Conservation (phyloP, 2,329 filamentous ascomycete species). For the Emergomyces pasteurianus region DNA sequence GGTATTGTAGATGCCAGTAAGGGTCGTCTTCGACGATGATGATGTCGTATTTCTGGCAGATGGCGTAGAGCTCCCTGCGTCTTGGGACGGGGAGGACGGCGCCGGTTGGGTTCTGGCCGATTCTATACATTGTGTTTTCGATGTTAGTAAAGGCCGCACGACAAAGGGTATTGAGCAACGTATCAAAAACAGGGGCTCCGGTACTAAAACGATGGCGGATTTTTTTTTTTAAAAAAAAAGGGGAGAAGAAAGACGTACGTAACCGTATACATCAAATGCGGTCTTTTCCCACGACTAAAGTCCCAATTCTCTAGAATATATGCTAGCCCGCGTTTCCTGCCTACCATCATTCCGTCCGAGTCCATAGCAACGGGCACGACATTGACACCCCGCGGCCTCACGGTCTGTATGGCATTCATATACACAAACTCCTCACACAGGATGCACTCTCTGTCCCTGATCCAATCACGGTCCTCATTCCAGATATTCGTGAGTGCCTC, state of each 20-base stretch:
- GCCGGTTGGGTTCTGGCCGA: slow-evolving; percentile 81
- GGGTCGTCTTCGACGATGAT: slow-evolving; percentile 91
- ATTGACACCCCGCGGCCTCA: slow-evolving; percentile 56
- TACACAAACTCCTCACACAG: slow-evolving; percentile 74
- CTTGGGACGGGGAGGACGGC: slow-evolving; percentile 61
- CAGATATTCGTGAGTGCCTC: slow-evolving; percentile 67
- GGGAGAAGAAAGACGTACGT: slow-evolving; percentile 47
- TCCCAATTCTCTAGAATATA: slow-evolving; percentile 81
- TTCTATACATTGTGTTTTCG: slow-evolving; percentile 33
- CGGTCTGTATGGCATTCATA: slow-evolving; percentile 60
- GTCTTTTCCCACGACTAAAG: slow-evolving; percentile 55
- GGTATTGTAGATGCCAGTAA: slow-evolving; percentile 90
- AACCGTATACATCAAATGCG: slow-evolving; percentile 80
- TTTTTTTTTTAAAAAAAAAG: too few species aligned
- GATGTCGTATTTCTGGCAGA: slow-evolving; percentile 76
- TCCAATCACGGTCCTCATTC: slow-evolving; percentile 54
- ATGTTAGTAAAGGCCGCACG: neutral
- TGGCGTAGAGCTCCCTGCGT: slow-evolving; percentile 63
- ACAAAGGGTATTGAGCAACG: neutral
- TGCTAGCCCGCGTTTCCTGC: slow-evolving; percentile 59
- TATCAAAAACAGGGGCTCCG: neutral
- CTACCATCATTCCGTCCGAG: slow-evolving; percentile 62
- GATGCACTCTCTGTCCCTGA: slow-evolving; percentile 60
- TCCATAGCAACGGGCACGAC: slow-evolving; percentile 66
- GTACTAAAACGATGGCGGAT: neutral